Evolutionary conservation across 2,329 filamentous ascomycete species (phyloP).

Genomic region (Raffaelea arxii): DNA sequence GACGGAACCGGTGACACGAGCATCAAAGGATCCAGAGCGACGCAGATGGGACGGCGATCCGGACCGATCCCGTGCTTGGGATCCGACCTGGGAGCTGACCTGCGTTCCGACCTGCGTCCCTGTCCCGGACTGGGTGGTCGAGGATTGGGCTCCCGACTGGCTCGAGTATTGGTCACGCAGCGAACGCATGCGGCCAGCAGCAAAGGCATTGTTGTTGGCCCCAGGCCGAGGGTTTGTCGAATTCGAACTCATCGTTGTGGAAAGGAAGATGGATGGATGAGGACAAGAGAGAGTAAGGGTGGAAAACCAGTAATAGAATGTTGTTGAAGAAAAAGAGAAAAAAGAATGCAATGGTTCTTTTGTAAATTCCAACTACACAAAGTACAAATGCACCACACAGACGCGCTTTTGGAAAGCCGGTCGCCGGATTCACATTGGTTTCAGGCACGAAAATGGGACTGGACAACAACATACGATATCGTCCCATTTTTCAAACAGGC

Average conservation of each 20-base stretch:
- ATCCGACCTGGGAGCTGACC: not conserved
- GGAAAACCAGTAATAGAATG: not conserved
- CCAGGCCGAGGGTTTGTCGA: slow-evolving; percentile 9
- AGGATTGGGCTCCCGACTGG: too few species aligned
- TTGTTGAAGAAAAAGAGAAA: not conserved
- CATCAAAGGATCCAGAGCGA: not conserved
- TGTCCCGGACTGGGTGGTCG: not conserved
- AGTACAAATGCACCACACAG: not conserved
- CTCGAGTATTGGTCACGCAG: slow-evolving; percentile 6
- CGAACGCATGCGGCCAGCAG: slow-evolving; percentile 4
- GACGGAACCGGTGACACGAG: slow-evolving; percentile 3
- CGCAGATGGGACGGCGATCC: too few species aligned
- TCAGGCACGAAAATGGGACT: slow-evolving; percentile 3
- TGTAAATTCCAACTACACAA: not conserved
- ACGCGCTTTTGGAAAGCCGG: too few species aligned
- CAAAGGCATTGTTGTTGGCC: not conserved
- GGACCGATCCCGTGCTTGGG: not conserved
- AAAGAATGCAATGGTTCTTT: not conserved
- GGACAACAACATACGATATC: slow-evolving; percentile 9
- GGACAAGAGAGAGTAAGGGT: not conserved
- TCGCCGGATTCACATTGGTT: slow-evolving; percentile 10
- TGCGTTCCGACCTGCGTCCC: not conserved
- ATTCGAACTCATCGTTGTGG: slow-evolving; percentile 3
- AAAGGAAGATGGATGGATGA: not conserved
- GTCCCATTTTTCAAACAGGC: slow-evolving; percentile 5